Base-by-base conservation (phyloP, 2,329 filamentous ascomycete genomes). In the Pestalotiopsis fici region DNA sequence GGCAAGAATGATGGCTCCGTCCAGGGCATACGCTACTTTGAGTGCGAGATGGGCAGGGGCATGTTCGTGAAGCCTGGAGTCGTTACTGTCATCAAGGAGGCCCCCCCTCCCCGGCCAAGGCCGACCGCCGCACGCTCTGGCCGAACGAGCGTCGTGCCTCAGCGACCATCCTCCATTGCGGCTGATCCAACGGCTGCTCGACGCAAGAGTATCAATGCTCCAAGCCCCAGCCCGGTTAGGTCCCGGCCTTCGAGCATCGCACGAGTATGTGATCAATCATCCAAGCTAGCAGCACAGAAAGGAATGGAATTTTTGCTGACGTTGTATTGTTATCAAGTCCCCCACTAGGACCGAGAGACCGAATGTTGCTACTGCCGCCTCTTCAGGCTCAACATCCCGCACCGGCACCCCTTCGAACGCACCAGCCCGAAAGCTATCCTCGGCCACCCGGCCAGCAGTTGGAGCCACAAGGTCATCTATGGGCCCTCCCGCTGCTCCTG, bases 1-100 rank as follows among this genome's bases (percentile, higher is more conserved):
- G 95, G 96, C 37, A 98, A 98, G 83, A 98, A 98, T 74, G 94
- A 98, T 85, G 95, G 95, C 71, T 91, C 92, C 66, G 93, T 98
- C 59, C 89, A 95, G 78, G 95, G 94, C 69, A 88, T 93, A 76
- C 86, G 93, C 23, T 98, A 98, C 78, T 98, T 97, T 74, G 89
- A 95, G 62, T 98, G 95, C 81, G 86, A 77, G 80, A 91, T 87
- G 88, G 93, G 85, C 54, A 84, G 85, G 71, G 90, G 90, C 76
- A 96, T 99, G 89, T 98, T 99, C 75, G 88, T 98, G 66, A 88
- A 93, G 70, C 90, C 93, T 35, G 82, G 87, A 65, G 91, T 91
- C 67, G 84, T 96, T 62, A 86, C 85, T 13, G 83, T 90, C 70
- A 79, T 91, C 65, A 83, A 85, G 60, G 82, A 88, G 66, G 76